phyloP scores from a whole-genome alignment of 768 basidiomycete genomes.

The Tricholoma sp. region DNA sequence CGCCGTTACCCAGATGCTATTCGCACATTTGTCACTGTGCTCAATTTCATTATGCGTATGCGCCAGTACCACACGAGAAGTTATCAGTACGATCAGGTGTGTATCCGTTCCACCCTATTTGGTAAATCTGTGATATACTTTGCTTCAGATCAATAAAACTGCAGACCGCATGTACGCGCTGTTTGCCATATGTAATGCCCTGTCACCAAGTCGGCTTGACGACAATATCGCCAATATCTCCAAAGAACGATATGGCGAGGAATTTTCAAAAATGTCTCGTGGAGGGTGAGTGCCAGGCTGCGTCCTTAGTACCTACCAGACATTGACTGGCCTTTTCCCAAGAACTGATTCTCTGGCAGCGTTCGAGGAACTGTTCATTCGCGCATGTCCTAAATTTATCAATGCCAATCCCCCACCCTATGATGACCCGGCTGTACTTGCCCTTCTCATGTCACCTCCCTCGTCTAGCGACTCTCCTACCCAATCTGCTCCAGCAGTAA shows the following conservation, averaged over 20 bases:
- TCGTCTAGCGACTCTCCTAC: slow-evolving; percentile 30
- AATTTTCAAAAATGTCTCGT: slow-evolving; percentile 77
- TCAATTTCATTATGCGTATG: slow-evolving; percentile 95
- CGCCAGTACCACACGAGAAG: slow-evolving; percentile 94
- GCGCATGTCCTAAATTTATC: slow-evolving; percentile 97
- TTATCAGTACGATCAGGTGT: slow-evolving; percentile 93
- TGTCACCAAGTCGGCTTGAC: slow-evolving; percentile 89
- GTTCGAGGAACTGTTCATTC: slow-evolving; percentile 90
- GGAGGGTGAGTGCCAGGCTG: slow-evolving; percentile 45
- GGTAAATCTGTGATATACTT: background rate
- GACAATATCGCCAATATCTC: slow-evolving; percentile 92
- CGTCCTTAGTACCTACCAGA: background rate
- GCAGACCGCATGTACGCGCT: slow-evolving; percentile 98
- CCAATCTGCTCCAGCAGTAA: slow-evolving; percentile 20
- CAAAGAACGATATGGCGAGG: slow-evolving; percentile 92
- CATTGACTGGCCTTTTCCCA: slow-evolving; percentile 4
- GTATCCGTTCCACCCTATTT: slow-evolving; percentile 6
- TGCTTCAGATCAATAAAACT: slow-evolving; percentile 83
- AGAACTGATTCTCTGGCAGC: slow-evolving; percentile 72
- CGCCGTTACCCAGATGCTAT: slow-evolving; percentile 94
- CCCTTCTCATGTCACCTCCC: slow-evolving; percentile 38
- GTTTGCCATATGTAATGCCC: slow-evolving; percentile 87
- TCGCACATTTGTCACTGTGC: slow-evolving; percentile 84
- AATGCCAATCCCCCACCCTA: slow-evolving; percentile 92
- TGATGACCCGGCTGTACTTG: slow-evolving; percentile 66